phyloP scores from a whole-genome alignment of 495 filamentous ascomycete genomes.

The Xylaria cubensis region DNA sequence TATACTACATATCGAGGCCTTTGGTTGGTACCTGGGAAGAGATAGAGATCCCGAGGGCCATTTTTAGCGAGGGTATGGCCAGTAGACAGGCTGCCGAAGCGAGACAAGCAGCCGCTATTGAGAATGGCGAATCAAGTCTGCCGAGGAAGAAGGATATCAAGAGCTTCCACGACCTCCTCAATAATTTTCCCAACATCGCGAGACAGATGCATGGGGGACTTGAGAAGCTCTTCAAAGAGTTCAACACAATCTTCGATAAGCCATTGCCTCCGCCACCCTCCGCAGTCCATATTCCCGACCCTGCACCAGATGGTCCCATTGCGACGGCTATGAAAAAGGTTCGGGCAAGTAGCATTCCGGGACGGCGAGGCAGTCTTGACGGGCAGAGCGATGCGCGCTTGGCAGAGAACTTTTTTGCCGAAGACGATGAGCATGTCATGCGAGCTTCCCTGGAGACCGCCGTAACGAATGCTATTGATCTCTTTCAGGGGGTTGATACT shows the following conservation, averaged over 20 bases:
- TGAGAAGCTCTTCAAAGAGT: slow-evolving; percentile 89
- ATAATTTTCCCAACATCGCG: slow-evolving; percentile 94
- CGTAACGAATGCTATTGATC: slow-evolving; percentile 90
- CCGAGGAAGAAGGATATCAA: slow-evolving; percentile 87
- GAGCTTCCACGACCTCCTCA: slow-evolving; percentile 87
- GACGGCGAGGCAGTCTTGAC: slow-evolving; percentile 34
- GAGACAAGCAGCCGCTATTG: slow-evolving; percentile 41
- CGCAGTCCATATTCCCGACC: slow-evolving; percentile 58
- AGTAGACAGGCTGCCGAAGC: slow-evolving; percentile 40
- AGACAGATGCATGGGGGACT: slow-evolving; percentile 94
- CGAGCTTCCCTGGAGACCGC: slow-evolving; percentile 85
- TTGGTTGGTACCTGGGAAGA: slow-evolving; percentile 84
- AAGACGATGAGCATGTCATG: slow-evolving; percentile 89
- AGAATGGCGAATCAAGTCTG: slow-evolving; percentile 46
- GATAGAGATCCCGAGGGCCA: slow-evolving; percentile 67
- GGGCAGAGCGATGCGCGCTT: slow-evolving; percentile 31
- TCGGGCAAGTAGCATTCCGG: slow-evolving; percentile 52
- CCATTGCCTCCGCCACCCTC: slow-evolving; percentile 81
- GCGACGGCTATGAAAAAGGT: slow-evolving; percentile 57
- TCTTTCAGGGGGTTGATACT: slow-evolving; percentile 95
- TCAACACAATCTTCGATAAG: slow-evolving; percentile 82
- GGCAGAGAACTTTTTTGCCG: slow-evolving; percentile 59
- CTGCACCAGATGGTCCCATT: slow-evolving; percentile 57
- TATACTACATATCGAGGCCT: slow-evolving; percentile 97
- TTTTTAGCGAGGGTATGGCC: slow-evolving; percentile 54